These are phyloP conservation scores for Termitomyces sp. DNA, from an alignment of 768 basidiomycete genomes.

Conservation along the genomic window DNA sequence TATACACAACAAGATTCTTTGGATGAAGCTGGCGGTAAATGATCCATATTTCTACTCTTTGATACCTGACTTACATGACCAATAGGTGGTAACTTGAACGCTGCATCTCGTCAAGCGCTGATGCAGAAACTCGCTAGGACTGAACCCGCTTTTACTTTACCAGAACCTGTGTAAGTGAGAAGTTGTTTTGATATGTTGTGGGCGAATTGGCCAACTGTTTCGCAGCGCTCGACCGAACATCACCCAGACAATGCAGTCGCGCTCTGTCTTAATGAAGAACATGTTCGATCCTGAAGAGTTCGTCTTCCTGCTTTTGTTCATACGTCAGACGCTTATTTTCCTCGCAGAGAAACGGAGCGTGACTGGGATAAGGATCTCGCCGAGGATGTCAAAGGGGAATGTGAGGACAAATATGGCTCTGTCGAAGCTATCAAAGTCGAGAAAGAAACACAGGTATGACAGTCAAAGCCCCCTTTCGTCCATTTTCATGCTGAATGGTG, in stretches of 20 bases:
- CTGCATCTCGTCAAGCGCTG: conserved; percentile 96
- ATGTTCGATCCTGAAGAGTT: conserved; percentile 99
- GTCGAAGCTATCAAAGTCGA: conserved; percentile 90
- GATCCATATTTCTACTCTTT: not conserved
- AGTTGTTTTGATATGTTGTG: not conserved
- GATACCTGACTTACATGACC: conserved; percentile 9
- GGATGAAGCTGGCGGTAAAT: conserved; percentile 84
- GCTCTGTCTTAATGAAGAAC: conserved; percentile 85
- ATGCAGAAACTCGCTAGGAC: conserved; percentile 99
- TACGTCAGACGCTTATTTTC: not conserved
- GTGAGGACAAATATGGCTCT: conserved; percentile 84
- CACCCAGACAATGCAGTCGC: conserved; percentile 84
- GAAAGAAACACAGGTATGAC: conserved; percentile 80
- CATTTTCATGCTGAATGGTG: not conserved
- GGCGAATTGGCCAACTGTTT: conserved; percentile 16
- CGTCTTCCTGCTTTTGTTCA: conserved; percentile 24
- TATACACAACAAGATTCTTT: conserved; percentile 77
- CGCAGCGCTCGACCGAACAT: conserved; percentile 73
- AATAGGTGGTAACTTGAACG: conserved; percentile 94
- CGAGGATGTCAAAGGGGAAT: conserved; percentile 95
- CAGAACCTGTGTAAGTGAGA: conserved; percentile 57
- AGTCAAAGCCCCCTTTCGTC: not conserved
- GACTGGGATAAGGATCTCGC: conserved; percentile 97
- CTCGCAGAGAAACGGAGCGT: conserved; percentile 80
- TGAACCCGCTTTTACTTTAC: conserved; percentile 57